Conservation (phyloP, 768 basidiomycete genomes). For the Inosperma sp. region DNA sequence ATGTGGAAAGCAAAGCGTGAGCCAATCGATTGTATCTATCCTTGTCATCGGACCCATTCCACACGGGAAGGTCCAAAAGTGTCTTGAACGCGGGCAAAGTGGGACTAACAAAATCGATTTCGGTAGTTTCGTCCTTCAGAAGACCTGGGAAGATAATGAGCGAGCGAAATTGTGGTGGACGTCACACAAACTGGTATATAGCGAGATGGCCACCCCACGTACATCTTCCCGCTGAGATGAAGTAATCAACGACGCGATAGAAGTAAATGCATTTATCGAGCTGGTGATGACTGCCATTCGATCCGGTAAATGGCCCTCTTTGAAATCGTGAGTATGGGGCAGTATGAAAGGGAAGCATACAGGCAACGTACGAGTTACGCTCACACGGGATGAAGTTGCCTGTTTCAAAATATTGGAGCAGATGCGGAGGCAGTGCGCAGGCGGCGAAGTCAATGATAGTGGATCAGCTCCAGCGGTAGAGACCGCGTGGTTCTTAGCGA, state of each 20-base stretch:
- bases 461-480: constrained; percentile 24
- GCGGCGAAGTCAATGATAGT: constrained; percentile 41
- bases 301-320: constrained; percentile 51
- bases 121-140: constrained; percentile 79
- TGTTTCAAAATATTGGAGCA: constrained; percentile 78
- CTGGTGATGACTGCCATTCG: constrained; percentile 60
- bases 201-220: constrained; percentile 68
- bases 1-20: constrained; percentile 82
- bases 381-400: constrained; percentile 53
- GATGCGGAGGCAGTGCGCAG: constrained; percentile 73
- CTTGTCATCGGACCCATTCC: constrained; percentile 35
- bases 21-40: constrained; percentile 57
- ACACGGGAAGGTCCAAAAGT: constrained; percentile 54
- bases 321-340: constrained; percentile 9
- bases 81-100: constrained; percentile 76
- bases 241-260: constrained; percentile 55
- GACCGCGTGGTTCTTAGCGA: constrained; percentile 42
- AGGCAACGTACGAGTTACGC: constrained; percentile 44
- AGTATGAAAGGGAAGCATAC: neutral
- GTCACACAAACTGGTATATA: constrained; percentile 62
- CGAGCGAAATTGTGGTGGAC: neutral
- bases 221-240: constrained; percentile 65
- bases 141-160: constrained; percentile 46
- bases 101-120: constrained; percentile 74
- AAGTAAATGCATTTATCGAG: constrained; percentile 57